Percentiles rank a stretch among this genome's conserved stretches.
Conservation (phyloP, 2,329 filamentous ascomycete genomes). For the Paramyrothecium roridum region DNA sequence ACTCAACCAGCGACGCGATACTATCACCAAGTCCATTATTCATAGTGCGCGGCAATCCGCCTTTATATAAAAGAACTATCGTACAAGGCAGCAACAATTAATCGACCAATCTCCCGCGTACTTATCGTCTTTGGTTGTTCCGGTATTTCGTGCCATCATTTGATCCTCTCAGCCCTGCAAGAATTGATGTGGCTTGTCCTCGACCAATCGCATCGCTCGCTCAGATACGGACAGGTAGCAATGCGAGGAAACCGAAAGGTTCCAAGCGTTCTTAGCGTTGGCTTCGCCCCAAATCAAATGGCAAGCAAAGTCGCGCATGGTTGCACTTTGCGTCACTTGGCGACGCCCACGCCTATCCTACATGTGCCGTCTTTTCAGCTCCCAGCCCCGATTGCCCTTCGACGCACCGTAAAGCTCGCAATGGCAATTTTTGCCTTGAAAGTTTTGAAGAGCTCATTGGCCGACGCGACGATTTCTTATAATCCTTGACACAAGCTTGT, state of each 20-base stretch:
- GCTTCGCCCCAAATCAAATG: slow-evolving; percentile 4
- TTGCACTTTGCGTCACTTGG: neutral
- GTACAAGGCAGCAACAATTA: neutral
- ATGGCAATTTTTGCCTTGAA: neutral
- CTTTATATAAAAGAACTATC: neutral
- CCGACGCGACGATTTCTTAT: no score
- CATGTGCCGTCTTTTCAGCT: no score
- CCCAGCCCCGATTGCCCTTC: no score
- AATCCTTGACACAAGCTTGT: no score
- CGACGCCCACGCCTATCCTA: no score
- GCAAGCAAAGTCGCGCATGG: neutral
- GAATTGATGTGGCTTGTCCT: neutral
- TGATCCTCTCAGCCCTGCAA: slow-evolving; percentile 9
- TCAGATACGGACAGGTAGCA: neutral
- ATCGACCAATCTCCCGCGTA: neutral
- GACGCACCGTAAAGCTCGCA: no score
- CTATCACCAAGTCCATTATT: neutral
- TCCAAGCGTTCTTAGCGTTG: slow-evolving; percentile 9
- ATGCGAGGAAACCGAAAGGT: slow-evolving; percentile 17
- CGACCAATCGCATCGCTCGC: slow-evolving; percentile 14
- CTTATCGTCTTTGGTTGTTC: neutral
- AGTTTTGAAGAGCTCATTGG: no score
- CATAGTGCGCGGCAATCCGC: neutral
- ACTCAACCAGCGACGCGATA: no score
- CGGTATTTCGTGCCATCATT: neutral